Evolutionary conservation across 495 filamentous ascomycete species (phyloP), one percentile per base, ranked within the genome.

Genomic region (Penicillium bialowiezense): DNA sequence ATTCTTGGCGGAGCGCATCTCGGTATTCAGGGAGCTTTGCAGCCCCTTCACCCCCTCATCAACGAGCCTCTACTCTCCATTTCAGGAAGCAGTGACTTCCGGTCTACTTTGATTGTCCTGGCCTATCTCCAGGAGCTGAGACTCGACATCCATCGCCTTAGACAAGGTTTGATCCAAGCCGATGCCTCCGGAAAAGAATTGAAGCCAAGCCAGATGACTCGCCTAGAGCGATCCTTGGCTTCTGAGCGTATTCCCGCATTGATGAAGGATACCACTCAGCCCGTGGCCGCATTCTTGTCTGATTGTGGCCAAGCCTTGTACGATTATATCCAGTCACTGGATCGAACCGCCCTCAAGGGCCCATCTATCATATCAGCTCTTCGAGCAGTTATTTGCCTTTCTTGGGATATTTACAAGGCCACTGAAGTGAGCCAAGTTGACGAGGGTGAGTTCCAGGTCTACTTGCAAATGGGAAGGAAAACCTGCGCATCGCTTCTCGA

Each of bases 181-280:
- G 61, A 74, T 33, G 62, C 67, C 26, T 65, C 70, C 24, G 66
- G 59, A 14, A 67, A 65, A 31, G 52, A 60, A 15, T 65, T 74
- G 12, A 83, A 83, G 53, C 76, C 84, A 20, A 81, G 79, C 7
- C 72, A 81, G 38, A 76, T 88, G 75, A 88, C 80, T 50, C 77
- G 83, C 3, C 67, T 91, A 14, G 84, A 91, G 64, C 70, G 86
- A 41, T 90, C 88, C 8, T 65, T 81, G 36, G 75, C 81, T 12
- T 77, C 79, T 8, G 65, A 62, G 41, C 76, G 78, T 8, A 76
- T 85, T 20, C 76, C 79, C 18, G 74, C 77, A 8, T 71, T 85
- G 15, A 77, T 79, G 45, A 83, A 83, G 35, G 86, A 90, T 50
- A 78, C 85, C 6, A 89, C 87, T 12, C 72, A 75, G 41, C 72